Conservation (phyloP, 345 rosid species). For the Salix udensis region DNA sequence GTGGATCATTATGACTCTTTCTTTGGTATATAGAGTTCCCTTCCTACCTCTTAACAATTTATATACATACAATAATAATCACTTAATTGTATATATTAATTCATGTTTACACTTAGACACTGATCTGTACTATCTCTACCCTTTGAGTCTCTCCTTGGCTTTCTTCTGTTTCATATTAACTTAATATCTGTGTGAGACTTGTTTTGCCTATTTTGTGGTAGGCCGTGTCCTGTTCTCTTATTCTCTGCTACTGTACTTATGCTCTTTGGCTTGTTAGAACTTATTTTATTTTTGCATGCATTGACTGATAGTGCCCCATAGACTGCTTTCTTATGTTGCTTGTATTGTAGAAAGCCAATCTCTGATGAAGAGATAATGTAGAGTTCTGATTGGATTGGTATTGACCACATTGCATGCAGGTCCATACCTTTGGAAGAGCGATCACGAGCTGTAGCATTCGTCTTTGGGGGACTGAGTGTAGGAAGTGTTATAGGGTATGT, state of each 20-base stretch:
- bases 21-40: neutral
- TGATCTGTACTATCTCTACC: neutral
- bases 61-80: neutral
- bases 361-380: slow-evolving; percentile 8
- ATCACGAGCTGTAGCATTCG: slow-evolving; percentile 88
- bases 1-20: neutral
- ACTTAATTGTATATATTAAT: neutral
- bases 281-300: neutral
- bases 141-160: neutral
- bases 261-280: neutral
- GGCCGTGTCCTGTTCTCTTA: neutral
- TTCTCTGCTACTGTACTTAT: neutral
- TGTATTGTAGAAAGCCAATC: neutral
- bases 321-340: neutral
- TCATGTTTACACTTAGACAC: neutral
- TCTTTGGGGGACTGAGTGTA: slow-evolving; percentile 84
- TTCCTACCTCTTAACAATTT: neutral
- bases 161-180: neutral
- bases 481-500: slow-evolving; percentile 92
- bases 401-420: slow-evolving; percentile 41
- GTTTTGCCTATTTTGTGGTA: neutral
- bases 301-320: neutral
- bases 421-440: slow-evolving; percentile 82
- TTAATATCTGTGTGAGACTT: neutral
- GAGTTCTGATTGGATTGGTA: slow-evolving; percentile 16